phyloP scores from a whole-genome alignment of 202 grass and related monocot species.

The Zoysia matrella region DNA sequence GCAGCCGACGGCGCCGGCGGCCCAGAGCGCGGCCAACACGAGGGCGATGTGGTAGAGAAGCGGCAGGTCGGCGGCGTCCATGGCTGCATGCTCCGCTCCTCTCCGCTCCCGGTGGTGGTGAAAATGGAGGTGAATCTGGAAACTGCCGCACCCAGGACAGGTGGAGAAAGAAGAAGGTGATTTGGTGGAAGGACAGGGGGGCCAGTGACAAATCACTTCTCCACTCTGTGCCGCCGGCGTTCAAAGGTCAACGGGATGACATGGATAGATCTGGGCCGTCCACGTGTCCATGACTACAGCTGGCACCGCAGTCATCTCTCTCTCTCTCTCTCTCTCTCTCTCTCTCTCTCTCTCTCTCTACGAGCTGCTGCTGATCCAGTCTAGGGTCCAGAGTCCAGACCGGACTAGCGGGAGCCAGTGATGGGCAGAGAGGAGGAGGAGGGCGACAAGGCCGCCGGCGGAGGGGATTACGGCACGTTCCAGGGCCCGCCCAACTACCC shows the following conservation, averaged over 20 bases:
- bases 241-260: no score
- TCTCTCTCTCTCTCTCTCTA: no score
- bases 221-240: no score
- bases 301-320: no score
- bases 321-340: no score
- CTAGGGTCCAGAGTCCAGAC: no score
- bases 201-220: background rate
- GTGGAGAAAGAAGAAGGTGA: no score
- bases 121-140: background rate
- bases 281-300: no score
- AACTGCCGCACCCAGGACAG: background rate
- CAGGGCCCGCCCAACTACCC: slow-evolving; percentile 62
- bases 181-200: background rate
- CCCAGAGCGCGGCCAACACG: slow-evolving; percentile 63
- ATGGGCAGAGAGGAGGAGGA: background rate
- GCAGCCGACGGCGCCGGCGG: slow-evolving; percentile 54
- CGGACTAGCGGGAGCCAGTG: no score
- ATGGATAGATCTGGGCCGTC: no score
- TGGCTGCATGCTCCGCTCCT: background rate
- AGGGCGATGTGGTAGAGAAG: slow-evolving; percentile 73
- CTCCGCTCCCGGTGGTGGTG: background rate
- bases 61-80: slow-evolving; percentile 68
- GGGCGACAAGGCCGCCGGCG: background rate
- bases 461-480: slow-evolving; percentile 61
- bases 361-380: no score